Conservation (phyloP, 139 green algal species). For the Micractinium conductrix region DNA sequence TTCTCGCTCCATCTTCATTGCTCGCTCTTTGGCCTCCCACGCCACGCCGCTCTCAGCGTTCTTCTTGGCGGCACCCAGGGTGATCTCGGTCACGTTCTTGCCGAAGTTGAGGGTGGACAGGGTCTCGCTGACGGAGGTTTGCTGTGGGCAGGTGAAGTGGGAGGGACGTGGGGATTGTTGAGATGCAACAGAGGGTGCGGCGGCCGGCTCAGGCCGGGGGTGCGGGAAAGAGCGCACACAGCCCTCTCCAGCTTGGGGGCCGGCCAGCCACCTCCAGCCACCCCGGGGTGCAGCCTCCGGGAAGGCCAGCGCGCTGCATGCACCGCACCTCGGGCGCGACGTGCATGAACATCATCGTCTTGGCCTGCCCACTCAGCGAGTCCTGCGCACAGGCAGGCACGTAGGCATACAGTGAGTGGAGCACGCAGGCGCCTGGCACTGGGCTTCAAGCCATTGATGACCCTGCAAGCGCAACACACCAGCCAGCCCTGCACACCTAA, state of each 20-base stretch:
- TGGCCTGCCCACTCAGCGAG: conserved; percentile 83
- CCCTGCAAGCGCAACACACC: not conserved
- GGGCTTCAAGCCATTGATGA: too few species aligned
- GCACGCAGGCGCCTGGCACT: too few species aligned
- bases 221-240: too few species aligned
- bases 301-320: too few species aligned
- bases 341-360: conserved; percentile 97
- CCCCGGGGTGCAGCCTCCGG: too few species aligned
- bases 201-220: too few species aligned
- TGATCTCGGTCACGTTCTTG: conserved; percentile 83
- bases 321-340: conserved; percentile 74
- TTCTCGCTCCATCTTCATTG: conserved; percentile 14
- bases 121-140: conserved; percentile 69
- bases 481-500: not conserved
- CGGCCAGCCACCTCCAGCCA: too few species aligned
- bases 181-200: too few species aligned
- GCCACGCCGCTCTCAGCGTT: conserved; percentile 69
- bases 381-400: too few species aligned
- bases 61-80: conserved; percentile 78
- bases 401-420: too few species aligned
- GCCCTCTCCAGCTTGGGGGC: too few species aligned
- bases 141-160: conserved; percentile 38
- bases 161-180: too few species aligned
- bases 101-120: conserved; percentile 92
- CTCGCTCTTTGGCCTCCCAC: conserved; percentile 67